phyloP scores from a whole-genome alignment of 768 basidiomycete species.

The Hemileccinum impolitum region DNA sequence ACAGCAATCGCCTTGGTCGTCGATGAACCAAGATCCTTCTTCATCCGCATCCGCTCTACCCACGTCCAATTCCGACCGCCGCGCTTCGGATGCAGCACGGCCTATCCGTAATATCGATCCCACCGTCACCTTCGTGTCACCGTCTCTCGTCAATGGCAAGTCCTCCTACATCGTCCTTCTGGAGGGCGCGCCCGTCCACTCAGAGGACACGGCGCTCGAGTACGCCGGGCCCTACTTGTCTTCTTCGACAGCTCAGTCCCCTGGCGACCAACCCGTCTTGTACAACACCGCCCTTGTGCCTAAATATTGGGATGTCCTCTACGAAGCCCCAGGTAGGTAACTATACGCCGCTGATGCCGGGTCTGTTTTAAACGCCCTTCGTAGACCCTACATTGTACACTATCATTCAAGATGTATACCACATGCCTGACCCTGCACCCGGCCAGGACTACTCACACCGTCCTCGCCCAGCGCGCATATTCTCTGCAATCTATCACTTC shows the following conservation, averaged over 20 bases:
- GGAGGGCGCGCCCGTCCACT: slow-evolving; percentile 47
- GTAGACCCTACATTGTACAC: slow-evolving; percentile 65
- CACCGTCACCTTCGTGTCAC: slow-evolving; percentile 60
- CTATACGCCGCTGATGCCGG: neutral
- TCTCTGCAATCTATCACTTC: slow-evolving; percentile 61
- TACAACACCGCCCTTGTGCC: slow-evolving; percentile 65
- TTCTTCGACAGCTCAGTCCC: slow-evolving; percentile 20
- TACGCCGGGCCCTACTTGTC: slow-evolving; percentile 34
- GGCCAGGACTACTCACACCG: slow-evolving; percentile 18
- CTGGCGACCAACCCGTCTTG: slow-evolving; percentile 35
- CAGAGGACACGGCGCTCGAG: slow-evolving; percentile 42
- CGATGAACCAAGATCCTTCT: neutral
- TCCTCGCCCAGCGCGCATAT: slow-evolving; percentile 36
- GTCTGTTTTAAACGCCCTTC: neutral
- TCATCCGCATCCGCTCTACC: neutral
- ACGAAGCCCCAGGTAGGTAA: slow-evolving; percentile 49
- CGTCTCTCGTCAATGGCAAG: slow-evolving; percentile 43
- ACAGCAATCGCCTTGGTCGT: slow-evolving; percentile 11
- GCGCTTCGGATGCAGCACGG: slow-evolving; percentile 39
- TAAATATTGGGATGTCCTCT: slow-evolving; percentile 60
- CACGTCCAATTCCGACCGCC: neutral
- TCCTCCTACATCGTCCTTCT: slow-evolving; percentile 55
- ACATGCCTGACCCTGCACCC: slow-evolving; percentile 26
- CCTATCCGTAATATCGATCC: slow-evolving; percentile 60
- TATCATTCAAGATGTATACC: slow-evolving; percentile 60